A percentile compares a stretch with the other conserved stretches of the same genome.
Evolutionary conservation across 129 eudicot genomes (phyloP).

Genomic region (Silybum marianum): DNA sequence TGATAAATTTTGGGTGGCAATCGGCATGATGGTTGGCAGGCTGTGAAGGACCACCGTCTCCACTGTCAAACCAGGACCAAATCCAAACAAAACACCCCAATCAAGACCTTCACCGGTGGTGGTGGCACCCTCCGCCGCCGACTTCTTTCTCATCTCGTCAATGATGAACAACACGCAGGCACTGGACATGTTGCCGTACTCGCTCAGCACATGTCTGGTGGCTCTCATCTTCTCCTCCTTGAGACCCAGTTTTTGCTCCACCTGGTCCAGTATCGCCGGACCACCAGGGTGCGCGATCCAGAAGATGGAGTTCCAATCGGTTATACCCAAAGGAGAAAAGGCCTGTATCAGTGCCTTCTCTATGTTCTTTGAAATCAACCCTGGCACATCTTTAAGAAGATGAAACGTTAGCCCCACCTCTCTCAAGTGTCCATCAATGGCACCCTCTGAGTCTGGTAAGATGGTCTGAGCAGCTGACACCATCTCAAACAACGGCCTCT

Average conservation of each 20-base stretch:
- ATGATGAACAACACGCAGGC: constrained; percentile 56
- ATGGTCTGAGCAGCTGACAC: constrained; percentile 41
- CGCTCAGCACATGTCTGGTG: constrained; percentile 54
- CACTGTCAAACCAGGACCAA: constrained; percentile 64
- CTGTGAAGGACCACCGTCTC: constrained; percentile 64
- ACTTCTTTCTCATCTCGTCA: constrained; percentile 65
- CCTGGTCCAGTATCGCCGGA: constrained; percentile 60
- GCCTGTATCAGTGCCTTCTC: constrained; percentile 49
- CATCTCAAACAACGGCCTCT: constrained; percentile 39
- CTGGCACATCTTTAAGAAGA: constrained; percentile 50
- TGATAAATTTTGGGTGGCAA: background rate
- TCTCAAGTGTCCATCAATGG: constrained; percentile 38
- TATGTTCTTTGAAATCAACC: constrained; percentile 56
- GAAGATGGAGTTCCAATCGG: constrained; percentile 66
- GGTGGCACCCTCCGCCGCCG: constrained; percentile 39
- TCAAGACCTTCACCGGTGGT: constrained; percentile 62
- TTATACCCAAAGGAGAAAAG: constrained; percentile 47
- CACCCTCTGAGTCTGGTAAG: constrained; percentile 37
- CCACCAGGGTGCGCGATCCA: constrained; percentile 55
- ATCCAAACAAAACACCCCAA: constrained; percentile 64
- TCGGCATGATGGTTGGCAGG: constrained; percentile 29
- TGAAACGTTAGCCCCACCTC: constrained; percentile 44
- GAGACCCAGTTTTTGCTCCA: constrained; percentile 48
- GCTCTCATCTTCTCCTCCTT: constrained; percentile 54
- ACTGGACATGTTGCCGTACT: constrained; percentile 66